Evolutionary conservation across 345 rosid species (phyloP), one percentile per base, ranked within the genome.

Genomic region (Rhodamnia rubescens): DNA sequence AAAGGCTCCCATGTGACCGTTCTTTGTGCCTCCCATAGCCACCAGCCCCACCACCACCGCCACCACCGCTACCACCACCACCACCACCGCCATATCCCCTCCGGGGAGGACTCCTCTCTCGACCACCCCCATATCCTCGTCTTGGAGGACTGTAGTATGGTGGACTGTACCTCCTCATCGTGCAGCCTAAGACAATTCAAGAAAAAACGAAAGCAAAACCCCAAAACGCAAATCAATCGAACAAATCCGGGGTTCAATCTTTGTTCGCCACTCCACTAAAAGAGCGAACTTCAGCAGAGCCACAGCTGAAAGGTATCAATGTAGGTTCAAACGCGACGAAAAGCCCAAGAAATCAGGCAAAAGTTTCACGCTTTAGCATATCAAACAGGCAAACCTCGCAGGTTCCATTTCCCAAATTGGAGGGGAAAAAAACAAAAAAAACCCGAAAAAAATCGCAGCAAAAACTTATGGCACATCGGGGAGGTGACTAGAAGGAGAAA

Each of bases 161-260:
- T 26, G 97, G 94, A 90, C 99, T 97, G 88, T 97, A 93, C 90
- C 99, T 91, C 92, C 97, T 94, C 99, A 97, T 97, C 22, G 83
- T 51, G 50, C 88, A 88, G 27, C 61, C 54, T 26, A 54, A 42
- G 27, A 50, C 7, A 59, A 49, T 42, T 51, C 53, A 9, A 78
- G 6, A 3, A 42, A 21, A 83, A 42, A 20, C 27, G 36, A 9
- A 32, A 61, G 44, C 85, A 51, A 36, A 64, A 69, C 11, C 78
- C 78, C 78, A 18, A 21, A 69, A 32, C 26, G 24, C 26, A 69
- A 69, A 69, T 69, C 78, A 69, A 69, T 9, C 78, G 24, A 69
- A 32, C 44, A 18, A 69, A 16, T 4, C 78, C 24, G 12, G 32
- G 47, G 47, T 11, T 69, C 20, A 18, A 69, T 69, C 78, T 40